Percentiles rank a stretch among this genome's conserved stretches.
These are phyloP conservation scores for Daldinia concentrica DNA, from an alignment of 495 filamentous ascomycete genomes.

Conservation along the genomic window DNA sequence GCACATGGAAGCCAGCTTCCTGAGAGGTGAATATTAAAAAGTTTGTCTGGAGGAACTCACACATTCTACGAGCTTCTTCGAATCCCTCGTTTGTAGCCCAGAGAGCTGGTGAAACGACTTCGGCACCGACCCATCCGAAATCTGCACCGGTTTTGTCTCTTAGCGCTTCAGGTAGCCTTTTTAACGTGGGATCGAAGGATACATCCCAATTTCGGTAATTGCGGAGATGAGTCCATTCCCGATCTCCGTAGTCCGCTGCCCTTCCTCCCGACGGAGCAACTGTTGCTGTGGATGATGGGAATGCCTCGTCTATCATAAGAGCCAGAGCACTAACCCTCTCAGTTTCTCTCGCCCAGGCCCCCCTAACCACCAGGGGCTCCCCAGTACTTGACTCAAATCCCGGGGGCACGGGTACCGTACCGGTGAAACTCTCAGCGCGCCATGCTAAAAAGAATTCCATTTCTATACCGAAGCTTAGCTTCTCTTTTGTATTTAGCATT, in stretches of 20 bases:
- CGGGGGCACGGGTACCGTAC: background rate
- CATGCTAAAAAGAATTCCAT: slow-evolving; percentile 36
- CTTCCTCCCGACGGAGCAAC: background rate
- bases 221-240: background rate
- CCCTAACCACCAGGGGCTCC: background rate
- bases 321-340: background rate
- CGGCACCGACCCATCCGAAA: slow-evolving; percentile 17
- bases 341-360: background rate
- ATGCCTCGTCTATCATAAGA: background rate
- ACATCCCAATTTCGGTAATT: background rate
- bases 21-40: slow-evolving; percentile 6
- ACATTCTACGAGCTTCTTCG: slow-evolving; percentile 25
- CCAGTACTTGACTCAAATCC: background rate
- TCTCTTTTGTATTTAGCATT: background rate
- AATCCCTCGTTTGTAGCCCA: slow-evolving; percentile 25
- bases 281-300: background rate
- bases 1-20: slow-evolving; percentile 30
- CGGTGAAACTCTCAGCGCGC: background rate
- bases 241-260: background rate
- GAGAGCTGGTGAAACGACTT: slow-evolving; percentile 32
- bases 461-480: slow-evolving; percentile 36
- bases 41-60: slow-evolving; percentile 17
- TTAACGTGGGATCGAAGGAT: background rate
- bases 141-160: background rate
- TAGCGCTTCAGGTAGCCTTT: background rate